Evolutionary conservation across 192 early-diverging fungal genomes (phyloP).

Genomic region (Cetraspora pellucida): DNA sequence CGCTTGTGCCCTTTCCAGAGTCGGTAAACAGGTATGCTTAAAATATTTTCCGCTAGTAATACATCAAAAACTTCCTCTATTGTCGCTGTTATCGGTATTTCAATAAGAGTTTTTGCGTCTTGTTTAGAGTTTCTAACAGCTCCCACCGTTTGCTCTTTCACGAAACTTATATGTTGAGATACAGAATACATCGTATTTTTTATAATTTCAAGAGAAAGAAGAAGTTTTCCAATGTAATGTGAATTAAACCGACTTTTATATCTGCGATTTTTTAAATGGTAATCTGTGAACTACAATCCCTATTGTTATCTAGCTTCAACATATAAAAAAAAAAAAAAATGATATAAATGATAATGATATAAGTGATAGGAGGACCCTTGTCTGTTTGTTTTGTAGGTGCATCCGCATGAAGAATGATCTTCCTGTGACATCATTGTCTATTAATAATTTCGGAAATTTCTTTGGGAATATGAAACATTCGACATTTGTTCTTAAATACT

Average conservation of each 20-base stretch:
- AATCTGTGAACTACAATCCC: too few relatives aligned
- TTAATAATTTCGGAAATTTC: constrained; percentile 46
- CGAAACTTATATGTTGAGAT: constrained; percentile 38
- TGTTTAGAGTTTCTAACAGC: constrained; percentile 39
- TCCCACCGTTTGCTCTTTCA: constrained; percentile 42
- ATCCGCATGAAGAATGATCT: background rate
- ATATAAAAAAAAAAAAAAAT: too few relatives aligned
- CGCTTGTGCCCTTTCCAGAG: constrained; percentile 40
- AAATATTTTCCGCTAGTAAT: constrained; percentile 51
- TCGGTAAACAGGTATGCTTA: constrained; percentile 59
- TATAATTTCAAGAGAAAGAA: background rate
- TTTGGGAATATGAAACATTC: constrained; percentile 56
- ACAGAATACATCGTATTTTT: background rate
- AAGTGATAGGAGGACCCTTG: too few relatives aligned
- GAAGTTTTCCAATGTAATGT: too few relatives aligned
- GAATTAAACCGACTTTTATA: too few relatives aligned
- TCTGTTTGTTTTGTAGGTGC: too few relatives aligned
- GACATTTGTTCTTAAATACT: constrained; percentile 70
- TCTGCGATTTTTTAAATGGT: too few relatives aligned
- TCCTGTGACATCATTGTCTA: constrained; percentile 7
- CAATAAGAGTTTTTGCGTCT: constrained; percentile 41
- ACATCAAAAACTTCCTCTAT: constrained; percentile 62
- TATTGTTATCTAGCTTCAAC: too few relatives aligned
- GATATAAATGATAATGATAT: too few relatives aligned
- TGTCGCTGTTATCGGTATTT: constrained; percentile 53